Percentiles rank a stretch among this genome's conserved stretches.
Conservation (phyloP, 768 basidiomycete species). For the Psilocybe sp. region DNA sequence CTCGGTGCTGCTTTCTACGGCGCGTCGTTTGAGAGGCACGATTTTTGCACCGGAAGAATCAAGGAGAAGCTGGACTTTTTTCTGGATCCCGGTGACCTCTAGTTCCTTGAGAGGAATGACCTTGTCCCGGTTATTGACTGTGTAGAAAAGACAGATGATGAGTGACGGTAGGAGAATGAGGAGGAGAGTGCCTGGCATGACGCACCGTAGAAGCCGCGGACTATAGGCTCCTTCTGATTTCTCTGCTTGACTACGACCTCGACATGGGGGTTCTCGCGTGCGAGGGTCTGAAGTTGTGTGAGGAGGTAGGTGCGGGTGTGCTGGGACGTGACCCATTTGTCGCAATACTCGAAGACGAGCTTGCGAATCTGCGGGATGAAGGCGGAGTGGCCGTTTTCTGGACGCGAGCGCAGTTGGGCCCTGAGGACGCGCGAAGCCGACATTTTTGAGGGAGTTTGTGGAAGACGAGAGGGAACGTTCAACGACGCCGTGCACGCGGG, state of each 20-base stretch:
- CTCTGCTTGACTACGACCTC: constrained; percentile 82
- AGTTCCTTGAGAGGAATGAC: constrained; percentile 78
- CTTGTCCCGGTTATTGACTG: constrained; percentile 88
- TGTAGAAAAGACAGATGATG: constrained; percentile 12
- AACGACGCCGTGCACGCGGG: constrained; percentile 3
- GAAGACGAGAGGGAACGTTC: constrained; percentile 1
- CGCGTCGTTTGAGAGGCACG: constrained; percentile 69
- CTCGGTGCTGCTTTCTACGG: constrained; percentile 77
- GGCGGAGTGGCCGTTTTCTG: constrained; percentile 70
- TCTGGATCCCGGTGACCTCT: constrained; percentile 68
- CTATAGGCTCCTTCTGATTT: constrained; percentile 72
- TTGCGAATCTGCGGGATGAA: constrained; percentile 82
- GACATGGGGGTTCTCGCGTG: constrained; percentile 74
- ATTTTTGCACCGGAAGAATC: constrained; percentile 89
- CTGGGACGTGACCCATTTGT: constrained; percentile 74
- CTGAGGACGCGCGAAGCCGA: constrained; percentile 29
- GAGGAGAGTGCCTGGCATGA: constrained; percentile 12
- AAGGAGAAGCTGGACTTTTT: constrained; percentile 80
- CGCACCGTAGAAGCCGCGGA: constrained; percentile 81
- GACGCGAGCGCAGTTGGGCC: constrained; percentile 49
- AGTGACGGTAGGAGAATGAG: constrained; percentile 9
- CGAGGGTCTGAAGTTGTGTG: constrained; percentile 61
- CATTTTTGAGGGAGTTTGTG: constrained; percentile 12
- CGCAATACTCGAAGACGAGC: constrained; percentile 86
- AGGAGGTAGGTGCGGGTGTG: constrained; percentile 69